These are phyloP conservation scores for Hymenoscyphus linearis DNA, from an alignment of 2,329 filamentous ascomycete species.

Conservation along the genomic window DNA sequence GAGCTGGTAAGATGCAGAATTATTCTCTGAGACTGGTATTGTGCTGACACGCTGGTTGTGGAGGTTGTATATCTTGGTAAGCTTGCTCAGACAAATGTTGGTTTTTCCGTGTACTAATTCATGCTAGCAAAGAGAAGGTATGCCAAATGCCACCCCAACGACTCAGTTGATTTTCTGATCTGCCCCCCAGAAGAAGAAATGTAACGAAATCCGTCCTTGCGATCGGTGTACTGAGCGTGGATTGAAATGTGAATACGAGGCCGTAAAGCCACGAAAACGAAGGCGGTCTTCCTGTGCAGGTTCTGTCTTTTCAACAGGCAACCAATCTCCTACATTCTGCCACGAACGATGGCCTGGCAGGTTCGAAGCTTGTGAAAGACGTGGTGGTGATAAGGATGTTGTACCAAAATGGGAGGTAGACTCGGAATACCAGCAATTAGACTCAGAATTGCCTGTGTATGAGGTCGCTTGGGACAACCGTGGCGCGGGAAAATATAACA, in stretches of 20 bases:
- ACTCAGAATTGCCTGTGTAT: slow-evolving; percentile 14
- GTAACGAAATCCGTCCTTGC: slow-evolving; percentile 31
- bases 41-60: slow-evolving; percentile 14
- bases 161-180: background rate
- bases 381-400: slow-evolving; percentile 6
- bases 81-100: slow-evolving; percentile 3
- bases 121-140: slow-evolving; percentile 32
- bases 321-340: slow-evolving; percentile 16
- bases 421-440: slow-evolving; percentile 17
- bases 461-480: slow-evolving; percentile 14
- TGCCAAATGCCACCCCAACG: background rate
- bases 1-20: slow-evolving; percentile 43
- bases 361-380: slow-evolving; percentile 17
- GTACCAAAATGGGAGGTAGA: slow-evolving; percentile 22
- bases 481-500: slow-evolving; percentile 26
- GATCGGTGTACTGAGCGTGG: slow-evolving; percentile 29
- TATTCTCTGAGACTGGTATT: background rate
- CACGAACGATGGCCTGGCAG: slow-evolving; percentile 22
- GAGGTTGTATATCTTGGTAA: slow-evolving; percentile 33
- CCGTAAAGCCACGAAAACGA: slow-evolving; percentile 29
- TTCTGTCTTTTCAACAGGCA: slow-evolving; percentile 21
- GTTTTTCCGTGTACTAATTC: background rate
- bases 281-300: slow-evolving; percentile 23
- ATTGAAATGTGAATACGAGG: slow-evolving; percentile 30
- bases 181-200: slow-evolving; percentile 31